Evolutionary conservation across 768 basidiomycete genomes (phyloP), one percentile per base, ranked within the genome.

Genomic region (Scleroderma citrinum): DNA sequence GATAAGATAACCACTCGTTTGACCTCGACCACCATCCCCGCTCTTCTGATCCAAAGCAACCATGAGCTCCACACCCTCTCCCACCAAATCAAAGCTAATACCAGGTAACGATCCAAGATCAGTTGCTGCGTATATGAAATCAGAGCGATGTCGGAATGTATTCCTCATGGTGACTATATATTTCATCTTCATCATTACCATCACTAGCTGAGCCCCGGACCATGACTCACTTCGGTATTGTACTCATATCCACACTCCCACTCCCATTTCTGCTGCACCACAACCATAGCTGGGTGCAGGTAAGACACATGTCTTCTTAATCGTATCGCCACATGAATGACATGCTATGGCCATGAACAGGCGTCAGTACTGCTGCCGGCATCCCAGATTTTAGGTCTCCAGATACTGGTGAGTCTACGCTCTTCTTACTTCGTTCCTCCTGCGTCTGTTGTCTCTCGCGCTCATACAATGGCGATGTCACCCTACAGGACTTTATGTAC

Each of bases 371-470:
- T 6, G 75, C 84, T 24, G 87, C 87, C 47, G 87, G 87, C 6
- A 92, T 91, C 23, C 92, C 92, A 12, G 92, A 96, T 66, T 96
- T 94, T 64, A 73, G 93, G 52, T 88, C 87, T 10, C 87, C 89
- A 1, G 78, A 82, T 20, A 93, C 92, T 31, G 92, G 92, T 79
- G 53, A 55, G 78, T 46, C 23, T 14, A 21, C 29, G n/a, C 13
- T 17, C 29, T 37, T 16, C n/a, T n/a, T n/a, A n/a, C n/a, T n/a
- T n/a, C n/a, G n/a, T n/a, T n/a, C n/a, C n/a, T n/a, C n/a, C n/a
- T n/a, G n/a, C n/a, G n/a, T n/a, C n/a, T n/a, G n/a, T n/a, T n/a
- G n/a, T n/a, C n/a, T n/a, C n/a, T n/a, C n/a, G n/a, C n/a, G n/a
- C n/a, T n/a, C 26, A 29, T 29, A 5, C 26, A 29, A 4, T 29